Evolutionary conservation across 2,329 filamentous ascomycete genomes (phyloP), one percentile per base, ranked within the genome.

Genomic region (Beauveria varroae): DNA sequence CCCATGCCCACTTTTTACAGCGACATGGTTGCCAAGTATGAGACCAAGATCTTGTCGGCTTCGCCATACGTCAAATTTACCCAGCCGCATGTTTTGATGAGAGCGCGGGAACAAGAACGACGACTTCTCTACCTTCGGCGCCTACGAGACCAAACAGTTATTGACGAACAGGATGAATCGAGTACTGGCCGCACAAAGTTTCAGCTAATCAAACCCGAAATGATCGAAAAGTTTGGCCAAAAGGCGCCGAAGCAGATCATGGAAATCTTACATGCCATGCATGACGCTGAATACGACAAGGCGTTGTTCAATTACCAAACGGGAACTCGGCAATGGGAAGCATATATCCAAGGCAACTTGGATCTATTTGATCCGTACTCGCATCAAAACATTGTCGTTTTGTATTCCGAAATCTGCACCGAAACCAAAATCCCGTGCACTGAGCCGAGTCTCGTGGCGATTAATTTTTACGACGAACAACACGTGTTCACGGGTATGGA

Each of bases 11-110:
- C 90, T 0, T 96, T 93, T 69, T 98, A 98, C 71, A 93, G 93
- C 70, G 91, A 96, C 70, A 91, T 97, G 82, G 92, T 98, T 43
- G 87, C 91, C 62, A 93, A 96, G 68, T 92, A 96, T 69, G 86
- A 96, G 69, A 96, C 92, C 6, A 96, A 93, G 70, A 89, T 99
- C 50, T 78, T 99, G 6, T 99, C 96, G 1, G 91, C 92, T 1
- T 99, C 95, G 0, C 95, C 95, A 0, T 98, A 96, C 70, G 95
- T 99, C 65, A 93, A 91, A 69, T 99, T 98, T 70, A 89, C 90
- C 65, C 91, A 95, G 70, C 95, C 95, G 0, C 96, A 98, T 73
- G 83, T 98, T 26, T 81, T 99, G 43, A 96, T 95, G 81, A 91
- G 90, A 69, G 89, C 95, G 47, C 87, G 95, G 55, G 93, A 97